Base-by-base conservation (phyloP, 2,329 filamentous ascomycete genomes). In the Hypoxylon sp. region DNA sequence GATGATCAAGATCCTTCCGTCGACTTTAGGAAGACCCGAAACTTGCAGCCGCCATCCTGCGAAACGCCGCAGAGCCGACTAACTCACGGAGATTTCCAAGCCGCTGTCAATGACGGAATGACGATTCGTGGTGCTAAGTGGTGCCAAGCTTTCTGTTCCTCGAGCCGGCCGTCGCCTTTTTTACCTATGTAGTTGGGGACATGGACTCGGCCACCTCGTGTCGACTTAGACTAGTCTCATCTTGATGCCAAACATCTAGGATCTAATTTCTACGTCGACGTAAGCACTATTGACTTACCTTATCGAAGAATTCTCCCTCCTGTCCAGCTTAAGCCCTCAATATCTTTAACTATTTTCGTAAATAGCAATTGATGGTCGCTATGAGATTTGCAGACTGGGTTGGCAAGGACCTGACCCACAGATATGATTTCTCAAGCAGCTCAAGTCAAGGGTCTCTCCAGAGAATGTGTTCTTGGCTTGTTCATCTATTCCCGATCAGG, bases 371-470 rank as follows among this genome's bases (percentile, higher is more conserved):
- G 51, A 47, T 41, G 32, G 54, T 58, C 50, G 57, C 46, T 54
- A 30, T 68, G 59, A 66, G 58, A 66, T 68, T 56, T 32, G 41
- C 55, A 66, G 54, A 47, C 58, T 51, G 29, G 66, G 62, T 52
- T 60, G 39, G 65, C 41, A 65, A 57, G 51, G 51, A 60, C 53
- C 11, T 32, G 62, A 39, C 56, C 55, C 59, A 57, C 53, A 46
- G 59, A 56, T 55, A 50, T 41, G 62, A 50, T 63, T 61, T 46
- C 56, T 48, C 34, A 43, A 52, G 54, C 58, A 41, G 37, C 16
- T 41, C 37, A 7, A 11, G 37, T 8, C 63, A 66, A 57, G 59
- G 66, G 61, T 69, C 66, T 69, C 66, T 67, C 63, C 66, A 64
- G 60, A 66, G 53, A 61, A 57, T 45, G 41, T 32, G 48, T 29